Evolutionary conservation across 352 stramenopile genomes (phyloP).

Genomic region (Aphanomyces stellatus): DNA sequence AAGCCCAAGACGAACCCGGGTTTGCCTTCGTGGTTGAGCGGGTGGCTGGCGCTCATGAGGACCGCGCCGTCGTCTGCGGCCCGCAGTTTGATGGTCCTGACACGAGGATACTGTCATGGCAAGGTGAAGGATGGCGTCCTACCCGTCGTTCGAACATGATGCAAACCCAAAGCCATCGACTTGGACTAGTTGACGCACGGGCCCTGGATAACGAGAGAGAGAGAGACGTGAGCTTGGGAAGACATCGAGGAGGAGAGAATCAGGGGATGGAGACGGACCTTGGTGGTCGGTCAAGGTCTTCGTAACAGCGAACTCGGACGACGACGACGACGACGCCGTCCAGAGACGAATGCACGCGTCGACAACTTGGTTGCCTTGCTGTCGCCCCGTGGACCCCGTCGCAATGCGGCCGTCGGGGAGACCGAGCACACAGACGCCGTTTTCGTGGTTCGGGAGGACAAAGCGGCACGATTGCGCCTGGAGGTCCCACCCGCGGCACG

Average conservation of each 20-base stretch:
- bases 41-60: conserved; percentile 57
- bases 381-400: conserved; percentile 64
- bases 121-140: neutral
- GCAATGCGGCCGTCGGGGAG: conserved; percentile 52
- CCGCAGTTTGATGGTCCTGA: conserved; percentile 54
- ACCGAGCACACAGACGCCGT: conserved; percentile 70
- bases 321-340: conserved; percentile 42
- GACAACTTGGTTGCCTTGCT: conserved; percentile 65
- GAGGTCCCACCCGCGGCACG: conserved; percentile 63
- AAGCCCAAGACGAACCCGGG: conserved; percentile 73
- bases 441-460: conserved; percentile 58
- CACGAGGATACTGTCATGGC: neutral
- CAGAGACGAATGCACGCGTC: conserved; percentile 78
- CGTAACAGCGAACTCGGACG: conserved; percentile 22
- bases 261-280: conserved; percentile 16
- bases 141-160: conserved; percentile 80
- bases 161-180: conserved; percentile 65
- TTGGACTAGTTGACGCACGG: conserved; percentile 59
- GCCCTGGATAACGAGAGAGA: too few relatives aligned
- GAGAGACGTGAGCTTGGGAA: too few relatives aligned
- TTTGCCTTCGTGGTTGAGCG: conserved; percentile 76
- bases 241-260: conserved; percentile 42
- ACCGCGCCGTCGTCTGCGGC: conserved; percentile 45
- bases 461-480: conserved; percentile 40
- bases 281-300: conserved; percentile 9